phyloP scores from a whole-genome alignment of 257 asterid species.

The Nyctanthes arbortristis region DNA sequence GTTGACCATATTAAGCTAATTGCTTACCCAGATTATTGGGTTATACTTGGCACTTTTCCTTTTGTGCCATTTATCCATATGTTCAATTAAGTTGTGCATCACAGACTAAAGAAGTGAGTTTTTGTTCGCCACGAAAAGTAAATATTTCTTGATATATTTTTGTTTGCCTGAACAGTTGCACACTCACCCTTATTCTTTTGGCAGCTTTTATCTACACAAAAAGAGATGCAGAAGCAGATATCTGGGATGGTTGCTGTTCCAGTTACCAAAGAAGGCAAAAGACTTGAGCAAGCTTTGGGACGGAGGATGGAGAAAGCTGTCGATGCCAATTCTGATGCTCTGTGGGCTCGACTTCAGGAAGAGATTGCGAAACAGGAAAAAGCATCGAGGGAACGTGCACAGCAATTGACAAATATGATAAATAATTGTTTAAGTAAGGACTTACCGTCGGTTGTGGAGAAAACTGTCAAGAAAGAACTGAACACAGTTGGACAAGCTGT shows the following conservation, averaged over 20 bases:
- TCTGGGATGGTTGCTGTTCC: slow-evolving; percentile 57
- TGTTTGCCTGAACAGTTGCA: background rate
- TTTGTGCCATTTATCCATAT: background rate
- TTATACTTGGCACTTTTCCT: background rate
- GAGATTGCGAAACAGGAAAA: slow-evolving; percentile 55
- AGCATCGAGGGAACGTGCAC: background rate
- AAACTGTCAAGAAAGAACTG: slow-evolving; percentile 75
- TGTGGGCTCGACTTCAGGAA: slow-evolving; percentile 90
- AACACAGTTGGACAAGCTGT: slow-evolving; percentile 73
- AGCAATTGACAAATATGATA: slow-evolving; percentile 2
- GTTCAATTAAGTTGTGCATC: background rate
- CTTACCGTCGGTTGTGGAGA: slow-evolving; percentile 51
- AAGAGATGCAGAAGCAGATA: slow-evolving; percentile 61
- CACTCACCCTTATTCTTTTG: slow-evolving; percentile 15
- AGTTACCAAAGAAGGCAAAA: slow-evolving; percentile 79
- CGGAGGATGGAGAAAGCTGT: slow-evolving; percentile 73
- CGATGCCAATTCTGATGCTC: slow-evolving; percentile 80
- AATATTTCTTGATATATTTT: slow-evolving; percentile 1
- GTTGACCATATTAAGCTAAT: background rate
- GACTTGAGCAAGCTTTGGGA: slow-evolving; percentile 82
- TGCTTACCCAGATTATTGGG: background rate
- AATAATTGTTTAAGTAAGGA: background rate
- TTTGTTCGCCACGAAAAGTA: background rate
- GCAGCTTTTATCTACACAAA: slow-evolving; percentile 65
- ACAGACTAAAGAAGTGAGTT: background rate